Evolutionary conservation across 2,329 filamentous ascomycete species (phyloP), one percentile per base, ranked within the genome.

Genomic region (Didymellaceae sp.): DNA sequence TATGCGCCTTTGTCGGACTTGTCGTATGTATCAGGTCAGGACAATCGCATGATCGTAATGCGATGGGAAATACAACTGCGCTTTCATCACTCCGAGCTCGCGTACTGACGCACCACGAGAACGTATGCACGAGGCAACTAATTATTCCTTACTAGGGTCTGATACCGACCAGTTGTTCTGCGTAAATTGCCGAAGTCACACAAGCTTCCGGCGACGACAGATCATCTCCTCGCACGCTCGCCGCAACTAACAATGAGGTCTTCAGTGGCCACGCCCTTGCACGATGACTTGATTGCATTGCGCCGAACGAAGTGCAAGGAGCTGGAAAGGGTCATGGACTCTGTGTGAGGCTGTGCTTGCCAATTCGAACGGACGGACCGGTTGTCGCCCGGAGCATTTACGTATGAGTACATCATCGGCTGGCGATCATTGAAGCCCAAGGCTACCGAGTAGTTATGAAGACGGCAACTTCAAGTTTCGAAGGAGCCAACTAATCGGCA

Each of bases 391-490:
- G n/a, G 25, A n/a, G 37, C 43, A n/a, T n/a, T n/a, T n/a, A n/a
- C n/a, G 11, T 30, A n/a, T 40, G 38, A 43, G 46, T 50, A 48
- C 50, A 54, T 54, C 45, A 50, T 54, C 41, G 25, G 26, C 31
- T 38, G 41, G 33, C 32, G 40, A 54, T 46, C 46, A 28, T 33
- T 26, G 25, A n/a, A 17, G 38, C 18, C 47, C 32, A n/a, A 20
- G 26, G 14, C 32, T 16, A 33, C 40, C 20, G 34, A 43, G n/a
- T 26, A 35, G 21, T 34, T 11, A 31, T 21, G 16, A 33, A 20
- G 26, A 21, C n/a, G 21, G 20, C 26, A 21, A 8, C 34, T 37
- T 32, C 37, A 18, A 41, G 42, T 31, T 44, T 31, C 28, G 22
- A 22, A 20, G 45, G 37, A 37, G 38, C 40, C 41, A 55, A 47